Conservation (phyloP, 2,329 filamentous ascomycete genomes). For the Cytospora piceicola region DNA sequence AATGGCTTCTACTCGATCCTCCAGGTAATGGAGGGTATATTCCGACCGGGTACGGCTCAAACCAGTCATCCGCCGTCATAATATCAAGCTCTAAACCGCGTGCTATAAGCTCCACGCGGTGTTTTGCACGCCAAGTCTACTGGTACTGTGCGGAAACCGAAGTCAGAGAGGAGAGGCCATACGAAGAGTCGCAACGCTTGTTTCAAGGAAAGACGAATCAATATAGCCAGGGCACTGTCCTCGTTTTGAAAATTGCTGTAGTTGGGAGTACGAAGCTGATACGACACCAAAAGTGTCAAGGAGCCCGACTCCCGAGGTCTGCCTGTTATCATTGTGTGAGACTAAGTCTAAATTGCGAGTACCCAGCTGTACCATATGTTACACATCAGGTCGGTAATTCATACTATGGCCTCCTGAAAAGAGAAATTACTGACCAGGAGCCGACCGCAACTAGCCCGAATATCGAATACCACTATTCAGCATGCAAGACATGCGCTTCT, state of each 20-base stretch:
- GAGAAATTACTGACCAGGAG: not conserved
- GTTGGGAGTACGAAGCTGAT: not conserved
- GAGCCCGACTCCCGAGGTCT: conserved; percentile 65
- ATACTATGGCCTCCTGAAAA: not conserved
- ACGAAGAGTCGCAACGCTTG: conserved; percentile 69
- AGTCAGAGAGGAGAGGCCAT: conserved; percentile 62
- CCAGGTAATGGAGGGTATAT: not conserved
- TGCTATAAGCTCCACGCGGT: conserved; percentile 2
- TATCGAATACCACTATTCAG: conserved; percentile 62
- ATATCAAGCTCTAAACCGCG: conserved; percentile 1
- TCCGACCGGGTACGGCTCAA: not conserved
- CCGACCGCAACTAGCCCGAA: conserved; percentile 48
- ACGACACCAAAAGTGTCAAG: conserved; percentile 60
- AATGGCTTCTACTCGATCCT: not conserved
- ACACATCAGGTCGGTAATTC: conserved; percentile 50
- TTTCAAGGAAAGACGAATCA: conserved; percentile 68
- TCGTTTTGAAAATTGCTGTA: conserved; percentile 7
- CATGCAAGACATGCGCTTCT: conserved; percentile 68
- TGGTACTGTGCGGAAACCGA: conserved; percentile 38
- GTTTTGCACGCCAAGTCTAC: not conserved
- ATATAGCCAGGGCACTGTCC: conserved; percentile 46
- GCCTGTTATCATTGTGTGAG: conserved; percentile 67
- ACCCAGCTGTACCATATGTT: conserved; percentile 56
- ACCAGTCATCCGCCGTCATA: not conserved
- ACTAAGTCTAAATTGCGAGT: conserved; percentile 65